Evolutionary conservation across 352 stramenopile species (phyloP), one percentile per base, ranked within the genome.

Genomic region (Thraustochytrium striatum): DNA sequence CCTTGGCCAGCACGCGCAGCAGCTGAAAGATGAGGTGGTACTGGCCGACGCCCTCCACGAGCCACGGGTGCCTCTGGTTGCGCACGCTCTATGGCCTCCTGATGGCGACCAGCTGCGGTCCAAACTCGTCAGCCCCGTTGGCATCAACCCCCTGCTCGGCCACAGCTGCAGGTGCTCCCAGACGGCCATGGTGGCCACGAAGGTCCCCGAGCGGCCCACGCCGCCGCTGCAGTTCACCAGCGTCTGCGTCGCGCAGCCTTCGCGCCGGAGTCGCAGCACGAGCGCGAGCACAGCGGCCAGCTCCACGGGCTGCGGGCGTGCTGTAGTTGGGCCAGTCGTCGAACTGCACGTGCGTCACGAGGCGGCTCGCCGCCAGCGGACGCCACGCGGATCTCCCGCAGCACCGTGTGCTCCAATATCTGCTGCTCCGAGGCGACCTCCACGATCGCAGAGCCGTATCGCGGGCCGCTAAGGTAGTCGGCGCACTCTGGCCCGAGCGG

Each of bases 221-320:
- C 65, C 65, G 5, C 65, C 65, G 39, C 65, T 75, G 47, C 65
- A 75, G 36, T 75, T 75, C 1, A 75, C 52, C 65, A 75, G 58
- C 21, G 35, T 41, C 30, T 21, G 53, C 53, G 5, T 36, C 5
- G 5, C 5, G 5, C 9, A 5, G 19, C 25, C 5, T 5, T 61
- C 53, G 36, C 44, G n/a, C 44, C 11, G 52, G 19, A 30, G 21
- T 21, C n/a, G 5, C 0, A 61, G 44, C 3, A 30, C 52, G 16
- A 21, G 16, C 21, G 5, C 25, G 30, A 62, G 21, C 5, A 58
- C n/a, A 8, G 30, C 21, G 11, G 21, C 38, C 33, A 52, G 44
- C n/a, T 19, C 25, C 36, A 28, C 13, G 21, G 39, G 9, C 32
- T 25, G 21, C 44, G 1, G 65, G 65, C 65, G 52, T 75, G 30